Conservation (phyloP, 2,329 filamentous ascomycete species). For the Venturiaceae sp. region DNA sequence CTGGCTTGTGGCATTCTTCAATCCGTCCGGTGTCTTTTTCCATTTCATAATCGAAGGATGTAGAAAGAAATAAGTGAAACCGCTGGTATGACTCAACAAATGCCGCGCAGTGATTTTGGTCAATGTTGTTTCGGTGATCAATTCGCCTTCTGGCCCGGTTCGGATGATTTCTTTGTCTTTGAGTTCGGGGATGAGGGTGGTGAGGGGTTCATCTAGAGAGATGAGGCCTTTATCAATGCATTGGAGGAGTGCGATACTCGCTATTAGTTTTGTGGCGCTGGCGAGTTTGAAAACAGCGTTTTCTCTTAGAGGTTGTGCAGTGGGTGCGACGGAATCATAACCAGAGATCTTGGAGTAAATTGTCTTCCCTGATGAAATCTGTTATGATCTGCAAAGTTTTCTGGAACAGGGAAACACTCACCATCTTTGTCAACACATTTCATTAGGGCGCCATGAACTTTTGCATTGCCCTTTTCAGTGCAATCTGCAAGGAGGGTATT, state of each 20-base stretch:
- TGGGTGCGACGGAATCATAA: neutral
- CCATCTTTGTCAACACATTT: constrained; percentile 8
- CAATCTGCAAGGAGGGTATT: constrained; percentile 3
- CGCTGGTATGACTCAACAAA: constrained; percentile 41
- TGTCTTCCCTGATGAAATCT: constrained; percentile 2
- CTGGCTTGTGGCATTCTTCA: constrained; percentile 18
- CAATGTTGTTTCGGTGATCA: neutral
- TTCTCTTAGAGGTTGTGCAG: neutral
- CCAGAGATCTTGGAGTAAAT: constrained; percentile 8
- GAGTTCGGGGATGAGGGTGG: constrained; percentile 7
- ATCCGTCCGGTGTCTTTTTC: constrained; percentile 11
- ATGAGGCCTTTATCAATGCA: constrained; percentile 9
- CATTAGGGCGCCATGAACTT: constrained; percentile 8
- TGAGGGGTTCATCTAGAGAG: constrained; percentile 12
- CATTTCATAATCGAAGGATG: constrained; percentile 32
- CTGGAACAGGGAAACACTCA: neutral
- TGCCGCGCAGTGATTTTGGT: constrained; percentile 15
- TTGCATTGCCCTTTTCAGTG: neutral
- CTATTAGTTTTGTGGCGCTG: constrained; percentile 8
- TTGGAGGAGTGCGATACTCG: constrained; percentile 8
- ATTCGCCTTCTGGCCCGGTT: neutral
- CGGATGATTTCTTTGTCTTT: constrained; percentile 9
- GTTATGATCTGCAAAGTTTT: neutral
- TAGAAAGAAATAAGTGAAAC: constrained; percentile 33
- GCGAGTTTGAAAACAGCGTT: constrained; percentile 17